Evolutionary conservation across 1,284 basidiomycete species (phyloP).

Genomic region (Omphalotus olearius): DNA sequence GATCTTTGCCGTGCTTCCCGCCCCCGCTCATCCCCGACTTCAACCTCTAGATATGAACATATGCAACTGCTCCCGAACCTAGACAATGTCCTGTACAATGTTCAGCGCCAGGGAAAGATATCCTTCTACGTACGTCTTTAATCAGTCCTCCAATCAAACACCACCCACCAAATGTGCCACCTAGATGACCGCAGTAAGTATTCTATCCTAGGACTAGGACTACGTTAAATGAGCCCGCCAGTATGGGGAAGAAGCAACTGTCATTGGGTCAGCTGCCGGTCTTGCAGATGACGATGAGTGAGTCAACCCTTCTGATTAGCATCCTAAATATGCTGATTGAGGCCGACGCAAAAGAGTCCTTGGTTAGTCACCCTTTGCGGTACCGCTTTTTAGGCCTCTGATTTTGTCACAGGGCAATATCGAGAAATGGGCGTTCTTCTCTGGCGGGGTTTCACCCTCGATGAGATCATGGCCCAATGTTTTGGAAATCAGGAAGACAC

Average conservation of each 20-base stretch:
- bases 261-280: slow-evolving; percentile 87
- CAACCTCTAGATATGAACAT: slow-evolving; percentile 59
- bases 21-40: neutral
- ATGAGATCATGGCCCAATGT: slow-evolving; percentile 82
- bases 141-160: slow-evolving; percentile 4
- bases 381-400: neutral
- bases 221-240: slow-evolving; percentile 26
- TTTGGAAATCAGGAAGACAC: slow-evolving; percentile 82
- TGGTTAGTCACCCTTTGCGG: slow-evolving; percentile 34
- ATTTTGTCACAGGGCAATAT: slow-evolving; percentile 61
- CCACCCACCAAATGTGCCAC: slow-evolving; percentile 14
- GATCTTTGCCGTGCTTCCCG: slow-evolving; percentile 9
- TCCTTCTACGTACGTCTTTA: slow-evolving; percentile 78
- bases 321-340: neutral
- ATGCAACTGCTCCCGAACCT: slow-evolving; percentile 85
- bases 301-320: slow-evolving; percentile 27
- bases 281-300: slow-evolving; percentile 85
- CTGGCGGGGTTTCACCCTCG: slow-evolving; percentile 78
- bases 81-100: slow-evolving; percentile 87
- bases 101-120: slow-evolving; percentile 91
- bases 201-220: slow-evolving; percentile 5
- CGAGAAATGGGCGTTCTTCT: slow-evolving; percentile 89
- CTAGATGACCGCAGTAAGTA: slow-evolving; percentile 73
- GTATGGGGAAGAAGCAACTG: slow-evolving; percentile 90
- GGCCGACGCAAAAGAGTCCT: slow-evolving; percentile 43